A percentile compares a stretch with the other conserved stretches of the same genome.
Evolutionary conservation across 805 yeast species (phyloP).

Genomic region (Candida dajiaensis): DNA sequence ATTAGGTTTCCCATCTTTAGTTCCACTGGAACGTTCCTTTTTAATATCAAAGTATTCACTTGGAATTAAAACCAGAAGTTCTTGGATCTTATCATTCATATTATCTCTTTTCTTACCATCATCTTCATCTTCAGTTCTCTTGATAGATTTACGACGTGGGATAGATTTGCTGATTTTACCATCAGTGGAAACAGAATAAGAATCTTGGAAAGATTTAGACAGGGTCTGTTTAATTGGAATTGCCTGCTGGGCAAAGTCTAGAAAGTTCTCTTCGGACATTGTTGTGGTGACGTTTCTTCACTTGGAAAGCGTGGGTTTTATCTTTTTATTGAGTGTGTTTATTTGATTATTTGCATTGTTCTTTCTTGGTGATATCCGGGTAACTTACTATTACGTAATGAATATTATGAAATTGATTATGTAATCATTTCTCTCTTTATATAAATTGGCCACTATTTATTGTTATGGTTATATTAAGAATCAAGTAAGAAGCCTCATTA

Average conservation of each 20-base stretch:
- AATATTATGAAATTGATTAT: no score
- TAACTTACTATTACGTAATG: no score
- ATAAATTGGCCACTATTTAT: no score
- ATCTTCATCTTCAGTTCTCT: conserved; percentile 22
- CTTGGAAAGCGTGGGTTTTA: no score
- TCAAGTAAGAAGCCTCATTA: no score
- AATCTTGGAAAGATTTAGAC: conserved; percentile 21
- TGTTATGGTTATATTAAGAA: no score
- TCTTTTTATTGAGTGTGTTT: no score
- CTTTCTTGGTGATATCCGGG: no score
- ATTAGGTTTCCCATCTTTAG: conserved; percentile 80
- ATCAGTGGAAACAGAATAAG: conserved; percentile 12
- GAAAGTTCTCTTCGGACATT: background rate
- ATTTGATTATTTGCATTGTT: no score
- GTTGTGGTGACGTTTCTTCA: no score
- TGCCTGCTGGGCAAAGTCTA: conserved; percentile 2
- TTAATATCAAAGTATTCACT: conserved; percentile 38
- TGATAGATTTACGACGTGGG: conserved; percentile 9
- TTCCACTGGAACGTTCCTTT: conserved; percentile 48
- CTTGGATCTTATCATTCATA: conserved; percentile 53
- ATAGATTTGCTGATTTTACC: conserved; percentile 17
- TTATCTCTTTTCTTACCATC: conserved; percentile 49
- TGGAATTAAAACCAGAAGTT: conserved; percentile 40
- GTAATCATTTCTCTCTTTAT: no score
- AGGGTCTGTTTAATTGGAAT: conserved; percentile 22